These are phyloP conservation scores for Penicillium alfredii DNA, from an alignment of 495 filamentous ascomycete genomes.

Conservation along the genomic window DNA sequence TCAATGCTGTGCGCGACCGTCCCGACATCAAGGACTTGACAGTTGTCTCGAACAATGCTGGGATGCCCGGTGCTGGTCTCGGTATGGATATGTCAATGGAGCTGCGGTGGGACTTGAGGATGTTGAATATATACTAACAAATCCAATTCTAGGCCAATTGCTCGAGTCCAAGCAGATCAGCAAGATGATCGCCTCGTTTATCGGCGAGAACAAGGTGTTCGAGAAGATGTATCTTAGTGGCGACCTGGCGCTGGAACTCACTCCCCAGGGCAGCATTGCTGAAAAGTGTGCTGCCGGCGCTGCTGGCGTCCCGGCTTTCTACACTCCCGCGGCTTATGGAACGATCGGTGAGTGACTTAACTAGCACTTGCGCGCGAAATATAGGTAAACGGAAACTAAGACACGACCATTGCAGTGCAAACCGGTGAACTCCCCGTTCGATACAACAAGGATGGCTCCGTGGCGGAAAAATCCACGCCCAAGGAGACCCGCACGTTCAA, in stretches of 20 bases:
- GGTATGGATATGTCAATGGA: constrained; percentile 30
- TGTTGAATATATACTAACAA: neutral
- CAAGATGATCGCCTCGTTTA: constrained; percentile 84
- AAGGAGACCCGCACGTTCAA: constrained; percentile 81
- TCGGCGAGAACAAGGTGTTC: constrained; percentile 86
- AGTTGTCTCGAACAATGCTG: constrained; percentile 87
- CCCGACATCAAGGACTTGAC: constrained; percentile 69
- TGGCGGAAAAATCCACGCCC: constrained; percentile 63
- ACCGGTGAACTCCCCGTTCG: constrained; percentile 77
- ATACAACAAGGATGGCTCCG: constrained; percentile 73
- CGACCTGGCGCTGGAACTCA: constrained; percentile 76
- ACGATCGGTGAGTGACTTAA: constrained; percentile 52
- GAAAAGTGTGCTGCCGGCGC: constrained; percentile 81
- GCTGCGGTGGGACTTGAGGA: constrained; percentile 1
- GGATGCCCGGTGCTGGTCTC: constrained; percentile 70
- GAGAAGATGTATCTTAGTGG: constrained; percentile 80
- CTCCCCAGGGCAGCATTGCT: constrained; percentile 81
- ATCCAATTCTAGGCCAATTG: constrained; percentile 43
- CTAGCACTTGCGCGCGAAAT: too few relatives aligned
- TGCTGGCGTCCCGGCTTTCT: constrained; percentile 84
- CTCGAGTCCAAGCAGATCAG: constrained; percentile 72
- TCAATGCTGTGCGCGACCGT: constrained; percentile 67
- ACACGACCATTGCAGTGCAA: constrained; percentile 48
- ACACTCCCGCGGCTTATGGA: constrained; percentile 78
- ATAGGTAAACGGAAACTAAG: neutral